phyloP scores from a whole-genome alignment of 306 rosid genomes.

The Cyamopsis tetragonoloba region DNA sequence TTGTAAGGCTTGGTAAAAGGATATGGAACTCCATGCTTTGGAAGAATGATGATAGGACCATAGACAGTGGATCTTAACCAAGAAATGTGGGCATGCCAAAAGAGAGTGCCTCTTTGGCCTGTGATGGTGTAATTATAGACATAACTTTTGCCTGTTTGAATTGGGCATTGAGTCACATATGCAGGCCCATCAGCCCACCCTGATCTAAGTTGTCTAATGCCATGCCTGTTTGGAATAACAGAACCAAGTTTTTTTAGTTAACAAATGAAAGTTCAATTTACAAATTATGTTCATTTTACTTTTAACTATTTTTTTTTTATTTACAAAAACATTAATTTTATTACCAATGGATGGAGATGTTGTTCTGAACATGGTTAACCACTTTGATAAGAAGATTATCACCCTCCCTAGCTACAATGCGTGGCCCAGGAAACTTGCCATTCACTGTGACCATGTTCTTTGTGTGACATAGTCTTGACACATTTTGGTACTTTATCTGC shows the following conservation, averaged over 20 bases:
- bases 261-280: neutral
- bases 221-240: constrained; percentile 50
- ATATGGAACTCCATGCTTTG: constrained; percentile 45
- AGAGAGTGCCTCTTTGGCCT: constrained; percentile 69
- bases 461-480: constrained; percentile 54
- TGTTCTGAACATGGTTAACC: constrained; percentile 47
- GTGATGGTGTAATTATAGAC: constrained; percentile 57
- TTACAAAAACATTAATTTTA: neutral
- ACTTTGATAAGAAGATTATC: constrained; percentile 55
- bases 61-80: constrained; percentile 63
- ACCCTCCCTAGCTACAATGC: constrained; percentile 57
- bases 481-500: constrained; percentile 46
- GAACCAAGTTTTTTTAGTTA: neutral
- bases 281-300: neutral
- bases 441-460: constrained; percentile 57
- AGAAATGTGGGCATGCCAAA: constrained; percentile 66
- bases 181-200: constrained; percentile 80
- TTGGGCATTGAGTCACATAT: constrained; percentile 65
- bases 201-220: constrained; percentile 49
- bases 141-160: constrained; percentile 57
- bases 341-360: constrained; percentile 65
- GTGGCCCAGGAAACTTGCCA: constrained; percentile 68
- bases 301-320: neutral
- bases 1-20: constrained; percentile 40
- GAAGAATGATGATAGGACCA: constrained; percentile 58